Base-by-base conservation (phyloP, 768 basidiomycete genomes). In the Collybiopsis confluens region DNA sequence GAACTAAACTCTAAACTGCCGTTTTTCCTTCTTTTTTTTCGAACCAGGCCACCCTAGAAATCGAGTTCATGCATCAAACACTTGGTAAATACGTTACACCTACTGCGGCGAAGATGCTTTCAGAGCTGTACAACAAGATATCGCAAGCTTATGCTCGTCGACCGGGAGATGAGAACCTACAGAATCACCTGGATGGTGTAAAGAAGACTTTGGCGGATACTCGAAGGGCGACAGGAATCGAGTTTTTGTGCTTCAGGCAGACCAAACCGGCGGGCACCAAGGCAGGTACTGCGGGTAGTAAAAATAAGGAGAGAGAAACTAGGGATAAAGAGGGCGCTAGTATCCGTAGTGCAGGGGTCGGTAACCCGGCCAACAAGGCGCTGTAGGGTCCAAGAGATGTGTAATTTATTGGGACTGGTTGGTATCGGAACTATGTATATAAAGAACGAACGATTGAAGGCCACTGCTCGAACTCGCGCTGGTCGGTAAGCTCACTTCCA, bases 31-130 rank as follows among this genome's bases (percentile, higher is more conserved):
- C 28, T n/a, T 8, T 35, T 11, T 30, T 48, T n/a, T 15, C 23
- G 35, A 20, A n/a, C 10, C 66, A 98, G 94, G 97, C 97, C 13
- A 98, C 97, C 4, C 85, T 99, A 24, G 96, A 98, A 69, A 97
- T 98, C 60, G 97, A 98, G 72, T 98, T 98, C 74, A 86, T 98
- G 77, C 96, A 99, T 68, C 97, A 98, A 72, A 93, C 91, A 5
- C 75, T 99, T 38, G 83, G 86, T 27, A 86, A 90, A 60, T 95
- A 96, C 65, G 89, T 98, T 51, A 88, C 90, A 15, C 75, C 85
- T 1, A 64, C 77, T 6, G 92, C 96, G 13, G 88, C 89, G 33
- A 84, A 85, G 64, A 91, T 85, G 45, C 81, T 99, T 24, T 88
- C 92, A 27, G 90, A 96, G 54, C 77, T 98, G 49, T 99, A 98